Percentiles rank a stretch among this genome's conserved stretches.
Conservation (phyloP, 2,329 filamentous ascomycete genomes). For the Exophiala dermatitidis region DNA sequence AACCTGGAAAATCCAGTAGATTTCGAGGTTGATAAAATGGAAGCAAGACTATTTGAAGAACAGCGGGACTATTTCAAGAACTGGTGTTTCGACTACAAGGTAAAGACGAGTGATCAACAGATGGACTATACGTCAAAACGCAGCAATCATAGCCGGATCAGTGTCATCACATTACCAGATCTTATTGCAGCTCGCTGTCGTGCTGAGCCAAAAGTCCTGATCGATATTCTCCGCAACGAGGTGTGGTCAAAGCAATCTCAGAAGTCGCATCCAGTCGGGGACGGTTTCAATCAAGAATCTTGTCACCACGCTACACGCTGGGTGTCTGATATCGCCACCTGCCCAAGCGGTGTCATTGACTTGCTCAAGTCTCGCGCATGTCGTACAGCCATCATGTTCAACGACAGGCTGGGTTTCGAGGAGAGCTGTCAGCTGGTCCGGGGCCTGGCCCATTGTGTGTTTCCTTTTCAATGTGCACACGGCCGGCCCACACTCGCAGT, state of each 20-base stretch:
- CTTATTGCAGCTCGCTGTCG: conserved; percentile 70
- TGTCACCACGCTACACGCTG: conserved; percentile 2
- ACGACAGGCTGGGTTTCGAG: conserved; percentile 35
- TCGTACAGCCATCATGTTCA: conserved; percentile 47
- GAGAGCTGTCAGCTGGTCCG: conserved; percentile 37
- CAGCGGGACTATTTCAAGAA: conserved; percentile 52
- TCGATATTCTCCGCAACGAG: conserved; percentile 67
- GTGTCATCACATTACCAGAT: conserved; percentile 57
- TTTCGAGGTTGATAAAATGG: conserved; percentile 59
- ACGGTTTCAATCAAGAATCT: neutral
- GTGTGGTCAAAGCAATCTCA: conserved; percentile 52
- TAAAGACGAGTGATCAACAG: conserved; percentile 24
- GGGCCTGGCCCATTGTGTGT: conserved; percentile 36
- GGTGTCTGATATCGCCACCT: conserved; percentile 50
- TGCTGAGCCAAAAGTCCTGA: conserved; percentile 61
- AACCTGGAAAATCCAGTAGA: conserved; percentile 47
- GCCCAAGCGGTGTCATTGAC: conserved; percentile 68
- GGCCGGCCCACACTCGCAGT: conserved; percentile 45
- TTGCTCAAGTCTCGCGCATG: conserved; percentile 45
- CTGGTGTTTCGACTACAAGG: conserved; percentile 69
- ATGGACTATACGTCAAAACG: neutral
- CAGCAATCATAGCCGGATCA: conserved; percentile 32
- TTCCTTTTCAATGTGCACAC: conserved; percentile 47
- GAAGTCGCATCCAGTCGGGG: neutral
- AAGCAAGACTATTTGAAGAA: conserved; percentile 52